phyloP scores from a whole-genome alignment of 1,139 yeast species.

The Diutina siamensis region DNA sequence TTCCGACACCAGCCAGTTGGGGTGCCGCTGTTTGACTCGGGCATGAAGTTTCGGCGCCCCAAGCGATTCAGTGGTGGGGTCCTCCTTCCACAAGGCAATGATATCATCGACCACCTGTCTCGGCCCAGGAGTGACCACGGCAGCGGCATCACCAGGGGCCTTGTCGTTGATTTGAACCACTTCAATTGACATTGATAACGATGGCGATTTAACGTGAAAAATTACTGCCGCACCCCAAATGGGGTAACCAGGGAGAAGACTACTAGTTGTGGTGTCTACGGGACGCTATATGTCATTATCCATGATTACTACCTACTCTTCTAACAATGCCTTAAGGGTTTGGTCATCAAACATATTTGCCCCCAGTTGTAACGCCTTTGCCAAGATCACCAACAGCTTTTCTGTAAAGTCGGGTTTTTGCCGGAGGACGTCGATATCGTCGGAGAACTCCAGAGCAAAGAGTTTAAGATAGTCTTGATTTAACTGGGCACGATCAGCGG shows the following conservation, averaged over 20 bases:
- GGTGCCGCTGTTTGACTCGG: slow-evolving; percentile 38
- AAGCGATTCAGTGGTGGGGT: slow-evolving; percentile 49
- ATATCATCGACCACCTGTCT: slow-evolving; percentile 48
- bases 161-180: slow-evolving; percentile 1
- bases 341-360: slow-evolving; percentile 57
- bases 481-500: slow-evolving; percentile 26
- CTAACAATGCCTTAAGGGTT: slow-evolving; percentile 14
- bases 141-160: not conserved
- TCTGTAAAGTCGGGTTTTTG: slow-evolving; percentile 52
- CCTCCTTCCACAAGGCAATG: slow-evolving; percentile 55
- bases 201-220: not conserved
- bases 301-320: not conserved
- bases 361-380: slow-evolving; percentile 56
- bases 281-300: too few species aligned
- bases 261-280: too few species aligned
- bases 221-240: not conserved
- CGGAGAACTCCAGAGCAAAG: slow-evolving; percentile 49
- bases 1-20: slow-evolving; percentile 54
- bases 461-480: slow-evolving; percentile 42
- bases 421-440: slow-evolving; percentile 53
- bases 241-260: too few species aligned
- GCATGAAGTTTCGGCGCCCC: slow-evolving; percentile 45
- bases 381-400: slow-evolving; percentile 48
- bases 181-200: not conserved
- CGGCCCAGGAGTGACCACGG: not conserved